Base-by-base conservation (phyloP, 148 eudicot genomes). In the Rhododendron ovatum region DNA sequence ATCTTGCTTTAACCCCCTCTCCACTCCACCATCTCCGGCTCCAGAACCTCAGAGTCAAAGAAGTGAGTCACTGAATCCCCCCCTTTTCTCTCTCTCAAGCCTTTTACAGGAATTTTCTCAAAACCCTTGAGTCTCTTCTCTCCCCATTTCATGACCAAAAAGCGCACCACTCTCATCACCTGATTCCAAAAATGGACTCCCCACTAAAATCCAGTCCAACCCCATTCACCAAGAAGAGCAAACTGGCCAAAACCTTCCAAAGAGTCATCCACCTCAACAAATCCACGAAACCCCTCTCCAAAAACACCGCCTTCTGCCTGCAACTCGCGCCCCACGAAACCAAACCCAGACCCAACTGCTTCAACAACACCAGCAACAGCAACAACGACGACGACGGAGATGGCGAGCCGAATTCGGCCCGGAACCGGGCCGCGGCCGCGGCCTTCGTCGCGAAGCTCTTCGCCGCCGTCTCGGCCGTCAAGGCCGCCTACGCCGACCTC, bases 401-500 rank as follows among this genome's bases (percentile, higher is more conserved):
- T 6, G 74, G 2, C 22, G 88, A 89, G 12, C 41, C 84, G 7
- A 63, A 79, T 43, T 45, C 69, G 22, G 9, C 81, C 18, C 83
- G 78, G 39, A 88, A 82, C 87, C 89, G 88, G 76, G 76, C 76
- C 43, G 96, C 93, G 0, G 85, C 90, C 6, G 89, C 91, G 48
- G 96, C 99, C 30, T 87, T 97, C 3, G 75, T 95, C 15, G 93
- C 99, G 0, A 91, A 92, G 86, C 93, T 97, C 1, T 97, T 97
- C 84, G 98, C 99, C 2, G 92, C 95, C 6, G 24, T 97, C 37
- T 95, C 98, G 0, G 89, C 95, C 0, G 84, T 93, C 2, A 97
- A 95, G 87, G 98, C 98, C 0, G 93, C 95, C n/a, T 97, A 97
- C 75, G 95, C 98, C 0, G 99, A 95, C 94, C 87, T 97, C 0